A percentile compares a stretch with the other conserved stretches of the same genome.
phyloP scores from a whole-genome alignment of 768 basidiomycete species.

The Strobilomyces echinocephalus region DNA sequence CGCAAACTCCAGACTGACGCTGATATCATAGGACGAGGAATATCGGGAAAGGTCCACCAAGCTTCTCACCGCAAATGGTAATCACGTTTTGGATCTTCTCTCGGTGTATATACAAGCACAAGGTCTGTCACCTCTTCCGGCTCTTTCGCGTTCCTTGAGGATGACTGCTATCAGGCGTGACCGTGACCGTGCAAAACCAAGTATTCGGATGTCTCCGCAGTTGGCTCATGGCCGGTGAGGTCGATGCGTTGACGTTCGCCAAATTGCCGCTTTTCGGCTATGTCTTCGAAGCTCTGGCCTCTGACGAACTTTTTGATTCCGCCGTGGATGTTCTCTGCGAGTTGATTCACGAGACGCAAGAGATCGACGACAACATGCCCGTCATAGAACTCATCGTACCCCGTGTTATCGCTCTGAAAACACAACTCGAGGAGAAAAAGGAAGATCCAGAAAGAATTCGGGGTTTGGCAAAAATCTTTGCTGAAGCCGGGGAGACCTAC shows the following conservation, averaged over 20 bases:
- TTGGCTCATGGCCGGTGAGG: conserved; percentile 88
- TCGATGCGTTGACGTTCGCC: conserved; percentile 57
- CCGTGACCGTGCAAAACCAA: conserved; percentile 68
- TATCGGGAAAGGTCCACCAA: conserved; percentile 55
- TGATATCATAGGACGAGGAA: conserved; percentile 59
- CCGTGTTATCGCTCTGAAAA: conserved; percentile 69
- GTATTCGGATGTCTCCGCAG: conserved; percentile 80
- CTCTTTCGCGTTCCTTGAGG: background rate
- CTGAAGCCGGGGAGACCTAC: conserved; percentile 98
- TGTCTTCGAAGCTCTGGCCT: conserved; percentile 78
- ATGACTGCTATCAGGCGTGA: conserved; percentile 67
- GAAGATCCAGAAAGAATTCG: conserved; percentile 87
- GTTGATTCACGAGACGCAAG: conserved; percentile 96
- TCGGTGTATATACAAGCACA: conserved; percentile 84
- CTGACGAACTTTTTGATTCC: conserved; percentile 86
- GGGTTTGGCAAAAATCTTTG: conserved; percentile 86
- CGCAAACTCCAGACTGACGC: conserved; percentile 9
- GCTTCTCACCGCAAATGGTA: conserved; percentile 65
- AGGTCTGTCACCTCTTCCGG: conserved; percentile 47
- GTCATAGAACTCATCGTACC: conserved; percentile 88
- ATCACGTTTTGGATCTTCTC: conserved; percentile 71
- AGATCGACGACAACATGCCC: conserved; percentile 89
- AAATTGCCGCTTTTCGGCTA: conserved; percentile 76
- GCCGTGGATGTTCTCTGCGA: conserved; percentile 92
- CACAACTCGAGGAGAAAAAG: conserved; percentile 50